phyloP scores from a whole-genome alignment of 2,329 filamentous ascomycete species.

The Verticillium nubilum region DNA sequence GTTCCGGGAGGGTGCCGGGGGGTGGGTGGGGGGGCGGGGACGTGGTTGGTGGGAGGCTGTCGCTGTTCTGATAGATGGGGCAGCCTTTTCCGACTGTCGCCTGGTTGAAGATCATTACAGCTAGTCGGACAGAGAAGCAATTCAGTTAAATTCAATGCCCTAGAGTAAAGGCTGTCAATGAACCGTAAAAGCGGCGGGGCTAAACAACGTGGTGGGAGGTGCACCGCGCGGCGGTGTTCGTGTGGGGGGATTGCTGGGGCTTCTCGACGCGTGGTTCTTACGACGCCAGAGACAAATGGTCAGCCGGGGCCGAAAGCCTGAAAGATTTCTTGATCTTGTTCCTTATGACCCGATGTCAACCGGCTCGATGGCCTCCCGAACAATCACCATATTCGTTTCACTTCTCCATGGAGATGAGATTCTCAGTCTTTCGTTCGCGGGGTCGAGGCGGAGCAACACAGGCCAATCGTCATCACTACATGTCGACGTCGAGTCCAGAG shows the following conservation, averaged over 20 bases:
- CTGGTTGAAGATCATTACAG: too few relatives aligned
- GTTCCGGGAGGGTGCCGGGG: not conserved
- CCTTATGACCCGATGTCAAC: too few relatives aligned
- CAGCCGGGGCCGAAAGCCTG: not conserved
- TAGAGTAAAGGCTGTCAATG: too few relatives aligned
- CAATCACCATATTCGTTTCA: not conserved
- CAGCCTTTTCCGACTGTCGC: too few relatives aligned
- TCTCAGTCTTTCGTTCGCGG: not conserved
- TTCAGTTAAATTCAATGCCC: too few relatives aligned
- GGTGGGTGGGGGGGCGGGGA: not conserved
- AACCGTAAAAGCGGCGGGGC: not conserved
- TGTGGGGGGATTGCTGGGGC: not conserved
- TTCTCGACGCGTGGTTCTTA: not conserved
- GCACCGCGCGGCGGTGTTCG: not conserved
- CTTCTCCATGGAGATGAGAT: not conserved
- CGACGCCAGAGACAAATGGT: not conserved
- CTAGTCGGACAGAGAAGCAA: too few relatives aligned
- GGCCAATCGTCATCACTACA: not conserved
- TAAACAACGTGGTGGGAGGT: not conserved
- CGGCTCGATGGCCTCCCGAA: not conserved
- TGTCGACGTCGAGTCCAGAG: not conserved
- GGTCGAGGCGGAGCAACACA: not conserved
- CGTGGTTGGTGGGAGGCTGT: not conserved
- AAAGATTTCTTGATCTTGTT: not conserved
- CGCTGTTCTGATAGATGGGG: not conserved